A percentile compares a stretch with the other conserved stretches of the same genome.
These are phyloP conservation scores for Erodium maritimum DNA, from an alignment of 345 rosid genomes.

Conservation along the genomic window DNA sequence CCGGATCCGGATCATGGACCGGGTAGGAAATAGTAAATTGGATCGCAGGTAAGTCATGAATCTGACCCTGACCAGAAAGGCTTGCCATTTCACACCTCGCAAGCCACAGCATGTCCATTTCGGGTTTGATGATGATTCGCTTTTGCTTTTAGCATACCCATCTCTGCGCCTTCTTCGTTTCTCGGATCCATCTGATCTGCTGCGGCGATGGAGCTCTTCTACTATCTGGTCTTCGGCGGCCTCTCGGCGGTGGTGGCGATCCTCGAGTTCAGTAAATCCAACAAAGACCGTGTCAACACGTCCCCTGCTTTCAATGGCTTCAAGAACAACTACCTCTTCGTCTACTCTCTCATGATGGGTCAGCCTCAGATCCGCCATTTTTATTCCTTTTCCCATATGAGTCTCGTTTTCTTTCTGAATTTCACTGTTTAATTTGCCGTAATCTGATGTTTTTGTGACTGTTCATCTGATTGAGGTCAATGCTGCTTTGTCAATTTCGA, in stretches of 20 bases:
- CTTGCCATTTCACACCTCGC: not conserved
- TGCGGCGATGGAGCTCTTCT: conserved; percentile 57
- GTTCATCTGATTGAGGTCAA: not conserved
- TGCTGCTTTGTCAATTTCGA: not conserved
- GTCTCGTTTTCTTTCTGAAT: not conserved
- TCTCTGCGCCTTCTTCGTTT: not conserved
- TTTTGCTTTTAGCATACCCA: not conserved
- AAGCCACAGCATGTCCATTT: not conserved
- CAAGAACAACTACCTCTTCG: conserved; percentile 77
- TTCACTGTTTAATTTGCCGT: conserved; percentile 2
- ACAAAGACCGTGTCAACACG: conserved; percentile 64
- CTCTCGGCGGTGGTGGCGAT: conserved; percentile 55
- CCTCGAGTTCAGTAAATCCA: conserved; percentile 57
- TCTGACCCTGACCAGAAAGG: not conserved
- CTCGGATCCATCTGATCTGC: not conserved
- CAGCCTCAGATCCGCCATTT: conserved; percentile 8
- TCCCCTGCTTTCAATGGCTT: conserved; percentile 67
- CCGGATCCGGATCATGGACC: not conserved
- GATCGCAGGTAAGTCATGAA: not conserved
- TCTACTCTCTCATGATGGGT: conserved; percentile 95
- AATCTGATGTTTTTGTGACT: not conserved
- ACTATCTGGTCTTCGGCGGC: conserved; percentile 48
- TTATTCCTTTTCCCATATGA: not conserved
- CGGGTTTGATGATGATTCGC: too few species aligned
- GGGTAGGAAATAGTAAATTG: not conserved